Percentiles rank a stretch among this genome's conserved stretches.
These are phyloP conservation scores for Alternaria novae-zelandiae DNA, from an alignment of 2,329 filamentous ascomycete genomes.

Conservation along the genomic window DNA sequence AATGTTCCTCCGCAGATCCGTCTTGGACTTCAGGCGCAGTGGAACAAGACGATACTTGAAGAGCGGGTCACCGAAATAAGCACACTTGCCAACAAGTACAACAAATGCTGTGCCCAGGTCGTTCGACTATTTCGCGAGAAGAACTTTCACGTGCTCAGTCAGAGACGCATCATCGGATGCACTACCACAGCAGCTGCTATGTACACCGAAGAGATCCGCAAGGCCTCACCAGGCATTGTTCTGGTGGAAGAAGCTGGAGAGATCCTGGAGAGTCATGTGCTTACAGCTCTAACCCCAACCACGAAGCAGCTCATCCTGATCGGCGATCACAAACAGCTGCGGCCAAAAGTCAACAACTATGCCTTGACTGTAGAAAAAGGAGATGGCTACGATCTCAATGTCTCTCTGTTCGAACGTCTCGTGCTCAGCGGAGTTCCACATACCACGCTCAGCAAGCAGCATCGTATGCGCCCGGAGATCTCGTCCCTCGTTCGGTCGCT, in stretches of 20 bases:
- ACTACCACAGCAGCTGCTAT: constrained; percentile 75
- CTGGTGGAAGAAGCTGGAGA: constrained; percentile 77
- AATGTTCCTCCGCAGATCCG: constrained; percentile 52
- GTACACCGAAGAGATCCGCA: constrained; percentile 61
- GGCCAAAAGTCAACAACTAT: constrained; percentile 70
- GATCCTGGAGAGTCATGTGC: constrained; percentile 71
- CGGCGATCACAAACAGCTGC: constrained; percentile 75
- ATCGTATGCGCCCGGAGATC: constrained; percentile 73
- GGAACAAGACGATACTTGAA: constrained; percentile 45
- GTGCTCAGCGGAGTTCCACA: constrained; percentile 63
- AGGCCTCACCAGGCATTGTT: constrained; percentile 64
- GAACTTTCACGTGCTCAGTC: constrained; percentile 49
- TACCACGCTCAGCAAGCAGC: constrained; percentile 65
- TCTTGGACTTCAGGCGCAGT: constrained; percentile 31
- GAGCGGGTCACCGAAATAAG: constrained; percentile 58
- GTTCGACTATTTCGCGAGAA: constrained; percentile 35
- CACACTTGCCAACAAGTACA: constrained; percentile 50
- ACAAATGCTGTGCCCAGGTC: constrained; percentile 52
- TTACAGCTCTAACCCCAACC: constrained; percentile 63
- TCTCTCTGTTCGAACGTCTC: constrained; percentile 73
- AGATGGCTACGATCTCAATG: constrained; percentile 69
- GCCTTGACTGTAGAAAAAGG: constrained; percentile 67
- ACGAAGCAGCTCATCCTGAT: constrained; percentile 72
- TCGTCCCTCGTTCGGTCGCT: constrained; percentile 63
- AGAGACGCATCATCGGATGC: constrained; percentile 69